Base-by-base conservation (phyloP, 2,329 filamentous ascomycete genomes). In the Trichoderma pleuroti region DNA sequence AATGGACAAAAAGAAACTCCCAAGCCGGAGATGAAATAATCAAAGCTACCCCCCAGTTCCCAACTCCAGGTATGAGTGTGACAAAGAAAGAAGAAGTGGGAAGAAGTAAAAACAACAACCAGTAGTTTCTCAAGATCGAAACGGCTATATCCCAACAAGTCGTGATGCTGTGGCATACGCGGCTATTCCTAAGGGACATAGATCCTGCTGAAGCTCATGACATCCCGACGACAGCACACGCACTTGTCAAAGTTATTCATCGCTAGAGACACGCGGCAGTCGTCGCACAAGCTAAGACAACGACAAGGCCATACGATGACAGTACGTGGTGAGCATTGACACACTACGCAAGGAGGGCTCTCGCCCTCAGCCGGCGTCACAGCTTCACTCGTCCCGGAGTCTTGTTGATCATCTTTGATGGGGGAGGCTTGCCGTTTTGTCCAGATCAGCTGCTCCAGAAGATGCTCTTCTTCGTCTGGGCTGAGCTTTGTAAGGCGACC, bases 201-300 rank as follows among this genome's bases (percentile, higher is more conserved):
- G 72, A 99, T 89, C 75, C 93, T 89, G 74, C 93, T 94, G 80
- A 97, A 98, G 68, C 94, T 96, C 69, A 90, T 88, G 34, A 98
- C 93, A 76, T 96, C 92, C 70, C 93, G 89, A 64, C 96, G 88
- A 80, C 96, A 98, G 77, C 95, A 98, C 49, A 98, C 94, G 78
- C 96, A 99, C 78, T 93, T 97, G 74, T 94, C 93, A 79, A 97
- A 98, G 79, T 98, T 98, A 79, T 98, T 97, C 90, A 97, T 94
- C 4, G 96, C 96, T 73, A 98, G 85, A 56, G 93, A 95, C 42
- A 98, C 92, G 36, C 96, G 87, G 78, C 96, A 98, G 75, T 98
- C 96, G 79, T 99, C 96, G 78, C 96, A 98, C 14, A 98, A 86
- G 75, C 93, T 95, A 71, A 99, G 86, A 78, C 96, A 99, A 3